phyloP scores from a whole-genome alignment of 108 stramenopile species.

The Fistulifera solaris region DNA sequence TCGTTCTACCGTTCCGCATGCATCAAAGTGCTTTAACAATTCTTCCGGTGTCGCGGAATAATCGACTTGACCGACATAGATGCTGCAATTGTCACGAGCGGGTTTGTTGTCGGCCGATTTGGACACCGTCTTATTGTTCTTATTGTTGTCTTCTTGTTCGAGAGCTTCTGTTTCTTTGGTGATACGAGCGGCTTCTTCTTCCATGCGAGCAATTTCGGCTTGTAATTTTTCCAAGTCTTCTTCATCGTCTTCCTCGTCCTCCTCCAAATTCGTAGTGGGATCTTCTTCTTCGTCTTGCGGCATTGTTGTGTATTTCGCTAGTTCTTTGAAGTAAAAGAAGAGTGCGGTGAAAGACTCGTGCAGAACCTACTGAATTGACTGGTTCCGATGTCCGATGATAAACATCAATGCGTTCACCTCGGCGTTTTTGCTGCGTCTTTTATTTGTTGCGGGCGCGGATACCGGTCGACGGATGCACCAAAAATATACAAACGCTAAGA shows the following conservation, averaged over 20 bases:
- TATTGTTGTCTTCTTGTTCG: slow-evolving; percentile 4
- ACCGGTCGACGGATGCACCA: too few species aligned
- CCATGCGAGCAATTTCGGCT: slow-evolving; percentile 81
- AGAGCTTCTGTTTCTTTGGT: slow-evolving; percentile 44
- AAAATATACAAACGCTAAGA: too few species aligned
- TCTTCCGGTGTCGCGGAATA: slow-evolving; percentile 94
- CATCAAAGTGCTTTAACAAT: slow-evolving; percentile 87
- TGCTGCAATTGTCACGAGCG: slow-evolving; percentile 31
- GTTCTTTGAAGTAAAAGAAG: too few species aligned
- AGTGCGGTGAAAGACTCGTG: too few species aligned
- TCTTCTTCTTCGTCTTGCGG: background rate
- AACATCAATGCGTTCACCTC: too few species aligned
- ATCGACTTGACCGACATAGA: slow-evolving; percentile 97
- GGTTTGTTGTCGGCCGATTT: too few species aligned
- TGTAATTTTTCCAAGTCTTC: slow-evolving; percentile 43
- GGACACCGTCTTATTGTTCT: too few species aligned
- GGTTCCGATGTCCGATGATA: too few species aligned
- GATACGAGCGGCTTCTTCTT: slow-evolving; percentile 75
- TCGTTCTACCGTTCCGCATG: slow-evolving; percentile 93
- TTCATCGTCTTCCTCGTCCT: slow-evolving; percentile 25
- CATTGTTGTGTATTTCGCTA: too few species aligned
- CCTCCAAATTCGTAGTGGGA: background rate
- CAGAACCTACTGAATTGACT: too few species aligned
- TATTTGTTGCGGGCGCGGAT: too few species aligned
- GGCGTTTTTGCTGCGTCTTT: too few species aligned